phyloP scores from a whole-genome alignment of 805 yeast genomes.

The Yarrowia divulgata region DNA sequence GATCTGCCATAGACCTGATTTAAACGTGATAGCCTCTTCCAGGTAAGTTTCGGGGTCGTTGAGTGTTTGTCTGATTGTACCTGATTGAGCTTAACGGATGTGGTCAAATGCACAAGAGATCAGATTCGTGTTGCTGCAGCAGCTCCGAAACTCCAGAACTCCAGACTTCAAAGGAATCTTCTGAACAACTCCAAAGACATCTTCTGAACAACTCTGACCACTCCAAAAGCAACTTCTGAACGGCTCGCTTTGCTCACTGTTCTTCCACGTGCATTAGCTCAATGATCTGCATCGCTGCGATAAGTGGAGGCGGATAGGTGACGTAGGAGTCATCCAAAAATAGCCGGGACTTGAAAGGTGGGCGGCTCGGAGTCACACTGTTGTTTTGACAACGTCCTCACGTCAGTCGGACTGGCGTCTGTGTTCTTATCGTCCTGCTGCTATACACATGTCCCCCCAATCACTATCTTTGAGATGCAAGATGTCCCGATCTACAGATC shows the following conservation, averaged over 20 bases:
- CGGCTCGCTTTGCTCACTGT: no score
- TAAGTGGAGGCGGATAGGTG: not conserved
- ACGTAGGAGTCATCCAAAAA: not conserved
- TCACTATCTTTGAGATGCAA: not conserved
- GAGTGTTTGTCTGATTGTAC: not conserved
- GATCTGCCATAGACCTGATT: not conserved
- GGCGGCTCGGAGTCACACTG: not conserved
- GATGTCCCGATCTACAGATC: not conserved
- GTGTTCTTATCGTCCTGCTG: no score
- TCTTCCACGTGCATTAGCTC: not conserved
- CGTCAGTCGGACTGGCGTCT: no score
- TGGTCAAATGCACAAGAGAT: no score
- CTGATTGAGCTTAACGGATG: not conserved
- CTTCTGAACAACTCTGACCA: no score
- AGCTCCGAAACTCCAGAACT: no score
- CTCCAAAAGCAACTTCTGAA: no score
- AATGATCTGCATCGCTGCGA: not conserved
- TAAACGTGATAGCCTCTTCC: not conserved
- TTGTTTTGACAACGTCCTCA: no score
- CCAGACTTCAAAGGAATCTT: no score
- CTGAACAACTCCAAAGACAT: no score
- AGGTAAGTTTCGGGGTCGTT: not conserved
- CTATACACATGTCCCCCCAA: no score
- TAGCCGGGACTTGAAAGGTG: not conserved
- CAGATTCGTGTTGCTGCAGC: no score